Base-by-base conservation (phyloP, 2,329 filamentous ascomycete species). In the Diaporthe ampelina region DNA sequence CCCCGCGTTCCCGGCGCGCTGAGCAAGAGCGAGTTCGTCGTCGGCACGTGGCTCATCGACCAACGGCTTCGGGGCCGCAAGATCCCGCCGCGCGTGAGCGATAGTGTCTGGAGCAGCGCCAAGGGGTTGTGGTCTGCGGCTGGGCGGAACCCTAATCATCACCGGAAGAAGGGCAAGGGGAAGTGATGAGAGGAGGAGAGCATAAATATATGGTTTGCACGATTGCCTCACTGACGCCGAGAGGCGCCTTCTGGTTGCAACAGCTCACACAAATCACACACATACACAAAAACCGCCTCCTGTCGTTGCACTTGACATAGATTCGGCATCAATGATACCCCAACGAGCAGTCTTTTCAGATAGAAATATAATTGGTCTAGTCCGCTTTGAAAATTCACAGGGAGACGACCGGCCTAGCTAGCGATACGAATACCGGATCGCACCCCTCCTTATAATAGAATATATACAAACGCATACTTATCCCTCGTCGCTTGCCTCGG, bases 41-140 rank as follows among this genome's bases (percentile, higher is more conserved):
- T 96, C 1, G 94, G 94, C 13, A 88, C 94, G 85, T 97, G 94
- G 94, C 84, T 97, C 65, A 90, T 97, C 48, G 94, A 97, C 81
- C 94, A 95, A 86, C 86, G 93, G 75, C 84, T 97, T n/a, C 91
- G 93, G 77, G 94, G 94, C 1, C 86, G 94, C 74, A 97, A 97
- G 85, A 86, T 96, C 26, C 94, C 94, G 0, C 85, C 88, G 19
- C 90, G 89, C 78, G 93, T 96, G 13, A 88, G 88, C 69, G 91
- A 92, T 67, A 95, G 93, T 79, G 92, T 96, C 7, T 97, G 94
- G 94, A 88, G 87, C 40, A 95, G 93, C 79, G 93, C 87, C 26
- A 85, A 84, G 76, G 88, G 86, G 4, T 81, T 89, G 77, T 83
- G 81, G 78, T 82, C 86, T 15, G 74, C 78, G 69, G 79, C 77